Percentiles rank a stretch among this genome's conserved stretches.
These are phyloP conservation scores for Hapsidospora chrysogenum DNA, from an alignment of 495 filamentous ascomycete species.

Conservation along the genomic window DNA sequence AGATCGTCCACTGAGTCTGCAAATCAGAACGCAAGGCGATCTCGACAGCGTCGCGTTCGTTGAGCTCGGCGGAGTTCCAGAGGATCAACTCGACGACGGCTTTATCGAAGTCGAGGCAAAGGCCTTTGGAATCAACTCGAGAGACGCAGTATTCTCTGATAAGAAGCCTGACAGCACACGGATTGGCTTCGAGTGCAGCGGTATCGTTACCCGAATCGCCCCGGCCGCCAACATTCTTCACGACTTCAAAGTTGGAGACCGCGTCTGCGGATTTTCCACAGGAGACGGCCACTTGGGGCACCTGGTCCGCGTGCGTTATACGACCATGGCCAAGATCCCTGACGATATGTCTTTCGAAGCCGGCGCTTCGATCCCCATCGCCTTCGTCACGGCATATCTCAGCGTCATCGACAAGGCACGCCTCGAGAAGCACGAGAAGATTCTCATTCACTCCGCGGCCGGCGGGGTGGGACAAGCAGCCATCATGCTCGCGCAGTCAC, in stretches of 20 bases:
- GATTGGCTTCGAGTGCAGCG: slow-evolving; percentile 6
- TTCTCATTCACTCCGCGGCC: slow-evolving; percentile 43
- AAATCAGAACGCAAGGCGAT: too few relatives aligned
- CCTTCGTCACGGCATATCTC: slow-evolving; percentile 42
- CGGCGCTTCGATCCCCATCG: slow-evolving; percentile 38
- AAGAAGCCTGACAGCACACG: slow-evolving; percentile 3
- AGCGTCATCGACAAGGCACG: slow-evolving; percentile 29
- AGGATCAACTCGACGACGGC: too few relatives aligned
- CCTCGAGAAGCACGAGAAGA: slow-evolving; percentile 31
- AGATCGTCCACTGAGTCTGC: too few relatives aligned
- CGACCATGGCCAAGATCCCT: slow-evolving; percentile 27
- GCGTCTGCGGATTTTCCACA: slow-evolving; percentile 36
- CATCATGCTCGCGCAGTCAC: slow-evolving; percentile 34
- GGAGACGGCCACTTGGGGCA: slow-evolving; percentile 31
- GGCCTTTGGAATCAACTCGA: slow-evolving; percentile 30
- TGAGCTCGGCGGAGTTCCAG: too few relatives aligned
- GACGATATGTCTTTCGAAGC: slow-evolving; percentile 30
- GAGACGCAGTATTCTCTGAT: slow-evolving; percentile 20
- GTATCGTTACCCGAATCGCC: slow-evolving; percentile 27
- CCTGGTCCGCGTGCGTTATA: slow-evolving; percentile 18
- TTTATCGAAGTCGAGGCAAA: too few relatives aligned
- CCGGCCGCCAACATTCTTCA: slow-evolving; percentile 22
- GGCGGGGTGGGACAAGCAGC: slow-evolving; percentile 47
- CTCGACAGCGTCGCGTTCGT: too few relatives aligned
- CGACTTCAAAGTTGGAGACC: slow-evolving; percentile 35